phyloP scores from a whole-genome alignment of 805 yeast genomes.

The Starmerella sp. region DNA sequence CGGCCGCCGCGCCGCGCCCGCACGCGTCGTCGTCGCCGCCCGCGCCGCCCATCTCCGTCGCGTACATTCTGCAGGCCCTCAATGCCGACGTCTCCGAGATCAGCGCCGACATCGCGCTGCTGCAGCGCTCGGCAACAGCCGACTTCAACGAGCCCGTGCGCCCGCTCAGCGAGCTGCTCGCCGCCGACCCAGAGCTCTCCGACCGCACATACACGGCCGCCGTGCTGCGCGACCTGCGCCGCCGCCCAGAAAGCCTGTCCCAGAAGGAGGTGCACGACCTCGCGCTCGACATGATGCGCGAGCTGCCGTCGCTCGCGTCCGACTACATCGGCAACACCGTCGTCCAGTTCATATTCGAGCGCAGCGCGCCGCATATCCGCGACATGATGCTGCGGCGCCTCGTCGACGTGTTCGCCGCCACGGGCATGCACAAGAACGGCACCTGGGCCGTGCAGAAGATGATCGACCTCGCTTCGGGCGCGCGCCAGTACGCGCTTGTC shows the following conservation, averaged over 20 bases:
- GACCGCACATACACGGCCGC: slow-evolving; percentile 78
- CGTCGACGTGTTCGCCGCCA: slow-evolving; percentile 70
- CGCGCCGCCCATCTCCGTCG: slow-evolving; percentile 21
- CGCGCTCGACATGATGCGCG: slow-evolving; percentile 73
- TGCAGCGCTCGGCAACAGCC: slow-evolving; percentile 26
- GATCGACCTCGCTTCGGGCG: slow-evolving; percentile 59
- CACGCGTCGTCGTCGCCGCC: not conserved
- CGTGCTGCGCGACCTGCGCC: slow-evolving; percentile 73
- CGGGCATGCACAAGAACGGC: slow-evolving; percentile 94
- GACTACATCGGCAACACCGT: slow-evolving; percentile 94
- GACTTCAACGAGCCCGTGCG: slow-evolving; percentile 36
- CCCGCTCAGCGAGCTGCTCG: slow-evolving; percentile 52
- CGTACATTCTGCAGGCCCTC: slow-evolving; percentile 26
- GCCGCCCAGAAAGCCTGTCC: slow-evolving; percentile 43
- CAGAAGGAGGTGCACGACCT: slow-evolving; percentile 65
- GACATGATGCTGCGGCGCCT: slow-evolving; percentile 71
- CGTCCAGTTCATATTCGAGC: slow-evolving; percentile 78
- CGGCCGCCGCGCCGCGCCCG: not conserved
- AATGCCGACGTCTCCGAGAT: slow-evolving; percentile 27
- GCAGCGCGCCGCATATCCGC: slow-evolving; percentile 57
- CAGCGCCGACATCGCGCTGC: slow-evolving; percentile 24
- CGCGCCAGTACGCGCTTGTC: slow-evolving; percentile 52
- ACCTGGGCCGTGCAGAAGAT: slow-evolving; percentile 99
- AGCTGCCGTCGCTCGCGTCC: slow-evolving; percentile 78
- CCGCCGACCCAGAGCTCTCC: slow-evolving; percentile 22